Percentiles rank a stretch among this genome's conserved stretches.
Conservation (phyloP, 2,329 filamentous ascomycete species). For the Ambrosiella cleistominuta region DNA sequence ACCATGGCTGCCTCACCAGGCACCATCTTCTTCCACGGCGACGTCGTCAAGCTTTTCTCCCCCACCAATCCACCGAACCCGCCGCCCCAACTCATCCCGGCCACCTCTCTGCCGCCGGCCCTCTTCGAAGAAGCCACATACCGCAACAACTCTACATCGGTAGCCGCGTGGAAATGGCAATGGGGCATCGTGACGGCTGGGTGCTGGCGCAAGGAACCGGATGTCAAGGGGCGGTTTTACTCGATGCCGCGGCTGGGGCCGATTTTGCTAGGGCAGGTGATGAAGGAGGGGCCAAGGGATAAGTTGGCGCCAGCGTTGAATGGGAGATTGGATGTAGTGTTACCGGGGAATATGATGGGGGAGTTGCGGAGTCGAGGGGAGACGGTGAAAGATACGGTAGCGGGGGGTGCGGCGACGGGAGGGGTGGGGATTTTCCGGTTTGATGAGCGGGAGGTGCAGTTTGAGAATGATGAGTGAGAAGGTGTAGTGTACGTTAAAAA, state of each 20-base stretch:
- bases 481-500: too few species aligned
- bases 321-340: constrained; percentile 27
- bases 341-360: constrained; percentile 24
- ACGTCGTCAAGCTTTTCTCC: constrained; percentile 19
- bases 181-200: constrained; percentile 28
- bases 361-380: constrained; percentile 25
- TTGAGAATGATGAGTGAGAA: constrained; percentile 3
- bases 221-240: constrained; percentile 40
- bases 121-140: constrained; percentile 25
- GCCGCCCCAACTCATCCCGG: constrained; percentile 7
- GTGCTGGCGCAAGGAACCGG: constrained; percentile 28
- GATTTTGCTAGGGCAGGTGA: constrained; percentile 26
- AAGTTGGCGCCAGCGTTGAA: constrained; percentile 27
- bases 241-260: constrained; percentile 35
- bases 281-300: constrained; percentile 20
- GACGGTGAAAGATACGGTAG: constrained; percentile 27
- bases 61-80: constrained; percentile 12
- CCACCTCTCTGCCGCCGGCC: constrained; percentile 25
- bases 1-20: constrained; percentile 3
- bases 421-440: constrained; percentile 1
- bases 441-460: constrained; percentile 10
- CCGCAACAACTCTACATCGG: constrained; percentile 21
- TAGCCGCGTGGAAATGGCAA: constrained; percentile 20
- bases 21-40: constrained; percentile 23
- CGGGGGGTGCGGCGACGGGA: constrained; percentile 6